Evolutionary conservation across 2,329 filamentous ascomycete genomes (phyloP).

Genomic region (Ophiocordyceps camponoti-rufipedis): DNA sequence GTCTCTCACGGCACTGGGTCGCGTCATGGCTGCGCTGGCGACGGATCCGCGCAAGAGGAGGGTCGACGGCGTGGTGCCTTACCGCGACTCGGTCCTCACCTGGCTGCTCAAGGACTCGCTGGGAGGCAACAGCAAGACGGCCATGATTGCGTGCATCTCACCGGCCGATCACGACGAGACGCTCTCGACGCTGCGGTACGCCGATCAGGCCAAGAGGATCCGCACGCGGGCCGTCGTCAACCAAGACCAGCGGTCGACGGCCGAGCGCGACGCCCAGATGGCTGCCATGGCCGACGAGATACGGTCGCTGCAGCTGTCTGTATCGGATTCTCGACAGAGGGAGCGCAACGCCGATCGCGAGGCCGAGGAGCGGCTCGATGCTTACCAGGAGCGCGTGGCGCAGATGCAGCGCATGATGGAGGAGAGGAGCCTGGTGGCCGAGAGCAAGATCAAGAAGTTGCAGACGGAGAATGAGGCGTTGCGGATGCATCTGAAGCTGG

Average conservation of each 20-base stretch:
- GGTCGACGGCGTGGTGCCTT: conserved; percentile 47
- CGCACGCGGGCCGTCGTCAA: conserved; percentile 89
- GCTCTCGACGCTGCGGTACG: conserved; percentile 85
- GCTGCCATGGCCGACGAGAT: conserved; percentile 92
- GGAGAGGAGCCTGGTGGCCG: conserved; percentile 73
- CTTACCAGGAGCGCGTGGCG: conserved; percentile 81
- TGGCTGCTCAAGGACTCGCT: conserved; percentile 92
- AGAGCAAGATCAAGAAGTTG: conserved; percentile 83
- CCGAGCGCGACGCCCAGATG: conserved; percentile 88
- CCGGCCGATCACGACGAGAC: conserved; percentile 96
- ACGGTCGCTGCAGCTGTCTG: conserved; percentile 60
- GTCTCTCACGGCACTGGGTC: conserved; percentile 83
- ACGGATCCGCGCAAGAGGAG: too few relatives aligned
- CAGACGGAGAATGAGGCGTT: conserved; percentile 83
- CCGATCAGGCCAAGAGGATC: conserved; percentile 94
- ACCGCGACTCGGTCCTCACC: conserved; percentile 69
- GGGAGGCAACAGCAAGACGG: conserved; percentile 93
- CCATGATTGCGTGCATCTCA: conserved; percentile 96
- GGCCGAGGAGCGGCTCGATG: conserved; percentile 72
- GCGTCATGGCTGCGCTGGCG: conserved; percentile 80
- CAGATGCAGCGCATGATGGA: conserved; percentile 94
- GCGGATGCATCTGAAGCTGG: conserved; percentile 72
- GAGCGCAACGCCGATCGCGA: conserved; percentile 57
- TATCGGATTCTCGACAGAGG: conserved; percentile 43
- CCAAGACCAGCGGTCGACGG: conserved; percentile 81